These are phyloP conservation scores for Pseudogymnoascus sp. DNA, from an alignment of 2,329 filamentous ascomycete genomes.

Conservation along the genomic window DNA sequence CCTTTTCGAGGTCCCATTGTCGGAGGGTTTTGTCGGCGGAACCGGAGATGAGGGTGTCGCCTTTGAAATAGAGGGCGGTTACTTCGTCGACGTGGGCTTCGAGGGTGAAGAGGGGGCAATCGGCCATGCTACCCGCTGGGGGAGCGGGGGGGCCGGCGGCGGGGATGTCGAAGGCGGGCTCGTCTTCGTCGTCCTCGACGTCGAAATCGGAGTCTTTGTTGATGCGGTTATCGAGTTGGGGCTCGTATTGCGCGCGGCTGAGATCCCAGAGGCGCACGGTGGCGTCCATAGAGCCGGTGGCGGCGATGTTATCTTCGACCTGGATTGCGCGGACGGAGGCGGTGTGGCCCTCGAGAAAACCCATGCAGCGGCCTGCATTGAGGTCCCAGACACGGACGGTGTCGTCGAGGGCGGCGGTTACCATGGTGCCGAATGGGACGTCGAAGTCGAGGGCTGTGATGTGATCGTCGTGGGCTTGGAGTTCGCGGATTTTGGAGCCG, in stretches of 20 bases:
- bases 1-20: conserved; percentile 96
- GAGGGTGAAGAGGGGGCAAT: conserved; percentile 83
- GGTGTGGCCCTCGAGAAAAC: conserved; percentile 84
- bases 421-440: conserved; percentile 91
- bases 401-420: conserved; percentile 87
- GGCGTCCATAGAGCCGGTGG: conserved; percentile 90
- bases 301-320: conserved; percentile 91
- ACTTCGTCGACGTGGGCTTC: conserved; percentile 90
- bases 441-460: conserved; percentile 94
- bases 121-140: conserved; percentile 73
- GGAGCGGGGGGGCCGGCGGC: conserved; percentile 64
- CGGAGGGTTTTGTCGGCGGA: conserved; percentile 95
- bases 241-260: conserved; percentile 78
- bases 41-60: conserved; percentile 85
- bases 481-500: conserved; percentile 79
- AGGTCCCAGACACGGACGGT: conserved; percentile 95
- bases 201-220: conserved; percentile 52
- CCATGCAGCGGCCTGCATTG: conserved; percentile 87
- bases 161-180: conserved; percentile 65
- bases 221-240: conserved; percentile 47
- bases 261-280: conserved; percentile 94
- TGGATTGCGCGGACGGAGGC: conserved; percentile 89
- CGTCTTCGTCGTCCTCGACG: conserved; percentile 52
- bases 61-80: conserved; percentile 85
- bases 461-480: conserved; percentile 80